Percentiles rank a stretch among this genome's conserved stretches.
These are phyloP conservation scores for Aphanomyces cochlioides DNA, from an alignment of 352 stramenopile species.

Conservation along the genomic window DNA sequence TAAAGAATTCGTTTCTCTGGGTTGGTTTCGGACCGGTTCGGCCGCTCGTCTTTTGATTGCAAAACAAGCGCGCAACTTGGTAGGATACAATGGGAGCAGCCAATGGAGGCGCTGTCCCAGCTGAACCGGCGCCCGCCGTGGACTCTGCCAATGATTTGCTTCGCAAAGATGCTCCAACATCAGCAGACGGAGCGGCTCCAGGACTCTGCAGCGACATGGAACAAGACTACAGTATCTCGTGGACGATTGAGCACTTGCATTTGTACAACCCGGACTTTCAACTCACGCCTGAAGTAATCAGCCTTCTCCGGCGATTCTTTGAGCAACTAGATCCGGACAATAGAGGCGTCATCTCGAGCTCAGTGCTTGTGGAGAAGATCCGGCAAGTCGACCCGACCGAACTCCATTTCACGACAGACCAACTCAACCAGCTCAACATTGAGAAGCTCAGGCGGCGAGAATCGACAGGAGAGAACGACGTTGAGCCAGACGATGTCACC, in stretches of 20 bases:
- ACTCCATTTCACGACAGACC: conserved; percentile 43
- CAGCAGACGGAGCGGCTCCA: too few species aligned
- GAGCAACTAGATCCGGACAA: conserved; percentile 52
- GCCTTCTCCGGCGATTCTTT: conserved; percentile 80
- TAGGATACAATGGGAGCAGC: too few species aligned
- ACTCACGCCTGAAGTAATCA: conserved; percentile 72
- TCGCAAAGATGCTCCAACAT: too few species aligned
- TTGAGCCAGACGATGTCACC: conserved; percentile 40
- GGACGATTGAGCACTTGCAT: conserved; percentile 55
- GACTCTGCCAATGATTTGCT: too few species aligned
- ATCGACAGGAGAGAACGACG: conserved; percentile 2
- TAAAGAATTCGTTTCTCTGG: not conserved
- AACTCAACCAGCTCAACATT: conserved; percentile 34
- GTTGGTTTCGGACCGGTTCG: not conserved
- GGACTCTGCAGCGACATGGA: conserved; percentile 8
- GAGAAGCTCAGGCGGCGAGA: conserved; percentile 48
- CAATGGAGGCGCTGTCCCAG: too few species aligned
- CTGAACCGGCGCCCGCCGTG: too few species aligned
- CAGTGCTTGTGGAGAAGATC: conserved; percentile 56
- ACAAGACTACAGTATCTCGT: conserved; percentile 23
- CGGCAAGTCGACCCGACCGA: conserved; percentile 55
- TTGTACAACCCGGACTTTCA: conserved; percentile 81
- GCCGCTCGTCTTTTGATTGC: not conserved
- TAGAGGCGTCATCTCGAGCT: conserved; percentile 44
- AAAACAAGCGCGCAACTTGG: not conserved